Conservation (phyloP, 768 basidiomycete genomes). For the Tephrocybe sp. region DNA sequence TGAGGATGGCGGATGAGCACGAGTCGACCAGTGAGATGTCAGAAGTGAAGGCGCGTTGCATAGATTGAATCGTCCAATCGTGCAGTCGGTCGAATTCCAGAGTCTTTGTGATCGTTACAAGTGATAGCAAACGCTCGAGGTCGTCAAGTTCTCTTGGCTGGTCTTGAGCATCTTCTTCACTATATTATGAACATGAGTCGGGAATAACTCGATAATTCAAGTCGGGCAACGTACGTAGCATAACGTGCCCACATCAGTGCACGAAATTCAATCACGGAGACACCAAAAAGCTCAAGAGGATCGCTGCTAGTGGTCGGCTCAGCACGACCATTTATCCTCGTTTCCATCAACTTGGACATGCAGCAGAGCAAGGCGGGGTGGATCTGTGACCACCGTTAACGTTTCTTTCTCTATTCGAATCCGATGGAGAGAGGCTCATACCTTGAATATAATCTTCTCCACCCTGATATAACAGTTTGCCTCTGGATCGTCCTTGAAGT, state of each 20-base stretch:
- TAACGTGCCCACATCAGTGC: slow-evolving; percentile 54
- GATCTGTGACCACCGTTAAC: slow-evolving; percentile 18
- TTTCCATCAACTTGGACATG: slow-evolving; percentile 20
- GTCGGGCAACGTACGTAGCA: slow-evolving; percentile 39
- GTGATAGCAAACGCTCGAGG: slow-evolving; percentile 38
- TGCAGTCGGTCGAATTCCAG: slow-evolving; percentile 46
- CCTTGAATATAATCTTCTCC: slow-evolving; percentile 48
- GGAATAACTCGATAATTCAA: background rate
- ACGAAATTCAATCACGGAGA: slow-evolving; percentile 45
- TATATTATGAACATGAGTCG: slow-evolving; percentile 15
- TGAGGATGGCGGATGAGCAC: slow-evolving; percentile 33
- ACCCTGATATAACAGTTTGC: slow-evolving; percentile 44
- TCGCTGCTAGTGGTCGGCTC: slow-evolving; percentile 24
- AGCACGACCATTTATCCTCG: slow-evolving; percentile 11
- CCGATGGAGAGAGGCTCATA: slow-evolving; percentile 18
- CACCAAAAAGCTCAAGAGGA: slow-evolving; percentile 43
- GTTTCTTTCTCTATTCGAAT: background rate
- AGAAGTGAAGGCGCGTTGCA: slow-evolving; percentile 26
- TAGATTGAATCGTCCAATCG: slow-evolving; percentile 40
- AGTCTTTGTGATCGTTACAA: slow-evolving; percentile 47
- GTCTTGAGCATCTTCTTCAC: slow-evolving; percentile 43
- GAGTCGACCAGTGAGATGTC: slow-evolving; percentile 26
- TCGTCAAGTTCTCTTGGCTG: slow-evolving; percentile 38
- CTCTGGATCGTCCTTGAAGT: slow-evolving; percentile 27
- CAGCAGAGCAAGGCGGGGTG: slow-evolving; percentile 19